Percentiles rank a stretch among this genome's conserved stretches.
Conservation (phyloP, 805 yeast species). For the Candida ortonii region DNA sequence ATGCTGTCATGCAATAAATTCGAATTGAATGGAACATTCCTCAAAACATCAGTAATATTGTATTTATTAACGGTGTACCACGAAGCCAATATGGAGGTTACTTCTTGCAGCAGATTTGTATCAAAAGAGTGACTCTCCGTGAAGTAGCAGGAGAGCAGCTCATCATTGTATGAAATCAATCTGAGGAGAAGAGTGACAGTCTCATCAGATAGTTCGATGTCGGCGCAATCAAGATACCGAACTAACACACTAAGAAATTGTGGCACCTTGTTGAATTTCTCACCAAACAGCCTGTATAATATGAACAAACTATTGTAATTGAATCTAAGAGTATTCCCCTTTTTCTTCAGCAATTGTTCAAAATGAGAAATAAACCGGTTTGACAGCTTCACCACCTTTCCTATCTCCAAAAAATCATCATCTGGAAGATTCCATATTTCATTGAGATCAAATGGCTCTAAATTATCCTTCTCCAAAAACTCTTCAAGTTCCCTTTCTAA, state of each 20-base stretch:
- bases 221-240: conserved; percentile 11
- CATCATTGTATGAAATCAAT: conserved; percentile 21
- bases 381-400: conserved; percentile 11
- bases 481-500: conserved; percentile 7
- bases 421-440: conserved; percentile 12
- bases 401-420: conserved; percentile 16
- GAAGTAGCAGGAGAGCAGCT: conserved; percentile 19
- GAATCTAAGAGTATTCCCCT: conserved; percentile 1
- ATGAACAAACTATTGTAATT: conserved; percentile 9
- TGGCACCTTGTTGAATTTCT: conserved; percentile 16
- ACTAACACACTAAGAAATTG: conserved; percentile 18
- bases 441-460: conserved; percentile 8
- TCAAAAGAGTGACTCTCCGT: conserved; percentile 7
- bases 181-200: conserved; percentile 20
- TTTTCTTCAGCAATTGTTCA: background rate
- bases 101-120: conserved; percentile 16
- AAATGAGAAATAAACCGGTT: conserved; percentile 14
- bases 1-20: conserved; percentile 3
- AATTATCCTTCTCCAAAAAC: conserved; percentile 6
- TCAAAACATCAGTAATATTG: conserved; percentile 7
- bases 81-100: conserved; percentile 11
- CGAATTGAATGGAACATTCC: conserved; percentile 8
- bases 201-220: conserved; percentile 7
- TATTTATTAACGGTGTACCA: conserved; percentile 22
- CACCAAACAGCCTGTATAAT: conserved; percentile 20